These are phyloP conservation scores for Massarina eburnea DNA, from an alignment of 2,329 filamentous ascomycete genomes.

Conservation along the genomic window DNA sequence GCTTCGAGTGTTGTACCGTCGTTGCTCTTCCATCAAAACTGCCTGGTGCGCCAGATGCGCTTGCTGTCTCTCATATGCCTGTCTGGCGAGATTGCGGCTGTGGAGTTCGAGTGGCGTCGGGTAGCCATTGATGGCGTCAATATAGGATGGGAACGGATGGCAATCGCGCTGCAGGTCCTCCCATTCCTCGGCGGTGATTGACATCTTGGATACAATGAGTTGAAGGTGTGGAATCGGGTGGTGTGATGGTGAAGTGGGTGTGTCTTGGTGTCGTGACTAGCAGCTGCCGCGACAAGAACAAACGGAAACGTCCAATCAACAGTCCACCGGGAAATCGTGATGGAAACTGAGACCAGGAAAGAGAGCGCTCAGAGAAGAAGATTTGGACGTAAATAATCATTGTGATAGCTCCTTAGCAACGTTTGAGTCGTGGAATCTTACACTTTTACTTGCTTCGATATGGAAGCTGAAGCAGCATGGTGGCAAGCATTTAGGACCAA, in stretches of 20 bases:
- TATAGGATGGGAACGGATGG: slow-evolving; percentile 5
- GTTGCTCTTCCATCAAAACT: neutral
- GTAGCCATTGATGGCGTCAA: slow-evolving; percentile 4
- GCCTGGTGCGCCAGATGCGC: neutral
- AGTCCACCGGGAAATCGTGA: too few relatives aligned
- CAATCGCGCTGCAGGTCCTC: slow-evolving; percentile 6
- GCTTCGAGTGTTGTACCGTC: neutral
- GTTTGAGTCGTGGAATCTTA: too few relatives aligned
- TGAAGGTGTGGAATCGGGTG: neutral
- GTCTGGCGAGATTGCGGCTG: neutral
- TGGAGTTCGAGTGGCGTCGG: slow-evolving; percentile 1
- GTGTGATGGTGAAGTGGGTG: neutral
- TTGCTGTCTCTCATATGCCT: neutral
- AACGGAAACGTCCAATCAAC: too few relatives aligned
- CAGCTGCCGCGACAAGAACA: neutral
- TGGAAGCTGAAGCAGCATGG: too few relatives aligned
- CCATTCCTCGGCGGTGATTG: neutral
- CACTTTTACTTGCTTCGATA: too few relatives aligned
- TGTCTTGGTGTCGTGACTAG: neutral
- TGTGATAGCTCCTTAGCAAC: too few relatives aligned
- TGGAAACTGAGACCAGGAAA: too few relatives aligned
- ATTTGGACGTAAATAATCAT: too few relatives aligned
- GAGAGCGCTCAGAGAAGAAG: too few relatives aligned
- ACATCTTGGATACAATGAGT: neutral
- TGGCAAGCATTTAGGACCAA: too few relatives aligned